Evolutionary conservation across 2,329 filamentous ascomycete genomes (phyloP).

Genomic region (Penicillium brevicompactum): DNA sequence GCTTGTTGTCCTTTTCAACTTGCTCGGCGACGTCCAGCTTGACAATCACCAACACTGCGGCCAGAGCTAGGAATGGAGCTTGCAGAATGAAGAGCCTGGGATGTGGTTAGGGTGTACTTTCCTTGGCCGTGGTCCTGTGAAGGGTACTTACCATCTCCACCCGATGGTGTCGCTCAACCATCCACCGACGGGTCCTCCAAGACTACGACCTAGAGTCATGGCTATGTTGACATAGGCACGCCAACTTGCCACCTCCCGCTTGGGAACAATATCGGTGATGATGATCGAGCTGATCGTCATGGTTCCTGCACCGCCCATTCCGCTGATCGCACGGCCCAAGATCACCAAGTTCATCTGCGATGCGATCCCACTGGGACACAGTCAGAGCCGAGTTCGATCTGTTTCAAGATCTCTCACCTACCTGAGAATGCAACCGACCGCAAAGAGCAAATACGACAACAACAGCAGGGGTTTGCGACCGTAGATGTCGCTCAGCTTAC

Average conservation of each 20-base stretch:
- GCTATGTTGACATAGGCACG: constrained; percentile 56
- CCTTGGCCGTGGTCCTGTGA: neutral
- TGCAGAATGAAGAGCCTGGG: constrained; percentile 33
- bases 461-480: constrained; percentile 56
- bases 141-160: constrained; percentile 61
- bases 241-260: constrained; percentile 51
- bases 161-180: constrained; percentile 64
- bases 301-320: constrained; percentile 49
- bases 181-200: constrained; percentile 61
- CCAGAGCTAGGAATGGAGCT: constrained; percentile 27
- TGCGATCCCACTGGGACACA: constrained; percentile 37
- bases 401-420: constrained; percentile 10
- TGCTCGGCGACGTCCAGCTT: constrained; percentile 39
- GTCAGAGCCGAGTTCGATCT: neutral
- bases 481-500: constrained; percentile 61
- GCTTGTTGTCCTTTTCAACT: constrained; percentile 10
- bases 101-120: neutral
- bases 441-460: constrained; percentile 54
- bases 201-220: constrained; percentile 52
- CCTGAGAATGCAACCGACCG: constrained; percentile 47
- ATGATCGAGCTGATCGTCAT: constrained; percentile 50
- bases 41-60: constrained; percentile 45
- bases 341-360: constrained; percentile 43
- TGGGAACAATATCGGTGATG: constrained; percentile 53
- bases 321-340: constrained; percentile 43